phyloP scores from a whole-genome alignment of 2,329 filamentous ascomycete species.

The Venturia nashicola region DNA sequence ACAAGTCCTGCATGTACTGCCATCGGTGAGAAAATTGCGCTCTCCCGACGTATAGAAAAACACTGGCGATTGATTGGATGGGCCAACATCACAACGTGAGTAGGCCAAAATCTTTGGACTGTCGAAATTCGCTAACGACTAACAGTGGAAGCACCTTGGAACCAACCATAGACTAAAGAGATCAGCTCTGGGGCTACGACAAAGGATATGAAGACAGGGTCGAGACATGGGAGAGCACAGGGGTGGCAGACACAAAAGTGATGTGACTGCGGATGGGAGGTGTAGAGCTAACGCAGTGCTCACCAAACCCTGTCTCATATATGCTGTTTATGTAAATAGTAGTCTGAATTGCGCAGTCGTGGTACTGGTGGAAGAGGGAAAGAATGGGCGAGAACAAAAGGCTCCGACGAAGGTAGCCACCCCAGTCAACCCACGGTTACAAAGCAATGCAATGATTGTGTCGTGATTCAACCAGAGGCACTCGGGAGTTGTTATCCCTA shows the following conservation, averaged over 20 bases:
- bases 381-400: too few species aligned
- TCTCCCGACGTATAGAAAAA: slow-evolving; percentile 96
- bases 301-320: background rate
- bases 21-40: slow-evolving; percentile 93
- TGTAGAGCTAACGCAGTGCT: background rate
- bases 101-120: too few species aligned
- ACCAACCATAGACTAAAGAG: slow-evolving; percentile 13
- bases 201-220: background rate
- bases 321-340: background rate
- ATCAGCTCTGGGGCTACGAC: background rate
- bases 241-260: background rate
- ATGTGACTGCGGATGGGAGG: background rate
- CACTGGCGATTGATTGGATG: slow-evolving; percentile 69
- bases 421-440: too few species aligned
- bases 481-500: too few species aligned
- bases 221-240: too few species aligned
- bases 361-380: too few species aligned
- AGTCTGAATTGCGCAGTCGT: too few species aligned
- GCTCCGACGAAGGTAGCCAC: too few species aligned
- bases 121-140: slow-evolving; percentile 11
- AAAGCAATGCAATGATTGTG: too few species aligned
- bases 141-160: slow-evolving; percentile 27
- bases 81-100: slow-evolving; percentile 25
- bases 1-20: slow-evolving; percentile 94
- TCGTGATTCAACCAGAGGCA: too few species aligned